These are phyloP conservation scores for Kwoniella sp. DNA, from an alignment of 768 basidiomycete species.

Conservation along the genomic window DNA sequence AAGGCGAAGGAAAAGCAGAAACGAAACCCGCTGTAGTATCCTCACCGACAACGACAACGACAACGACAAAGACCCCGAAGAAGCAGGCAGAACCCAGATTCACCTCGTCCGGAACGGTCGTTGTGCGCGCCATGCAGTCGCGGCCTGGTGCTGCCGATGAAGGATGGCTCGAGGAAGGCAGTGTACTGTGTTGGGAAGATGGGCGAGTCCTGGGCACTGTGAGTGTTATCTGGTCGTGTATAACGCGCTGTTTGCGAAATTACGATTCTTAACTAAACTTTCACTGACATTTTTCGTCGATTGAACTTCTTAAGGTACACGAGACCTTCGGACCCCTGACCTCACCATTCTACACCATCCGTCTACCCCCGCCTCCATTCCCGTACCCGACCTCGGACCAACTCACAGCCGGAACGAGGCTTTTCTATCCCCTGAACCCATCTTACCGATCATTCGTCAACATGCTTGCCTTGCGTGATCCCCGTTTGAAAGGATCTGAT, in stretches of 20 bases:
- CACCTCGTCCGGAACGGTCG: constrained; percentile 46
- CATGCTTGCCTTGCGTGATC: constrained; percentile 66
- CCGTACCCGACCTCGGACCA: constrained; percentile 42
- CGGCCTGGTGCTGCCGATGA: constrained; percentile 44
- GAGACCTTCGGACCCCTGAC: constrained; percentile 95
- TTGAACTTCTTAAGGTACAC: constrained; percentile 64
- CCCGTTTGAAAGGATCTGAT: constrained; percentile 77
- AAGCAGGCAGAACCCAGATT: constrained; percentile 30
- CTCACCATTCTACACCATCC: constrained; percentile 85
- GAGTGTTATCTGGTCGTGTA: constrained; percentile 53
- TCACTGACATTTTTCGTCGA: not conserved
- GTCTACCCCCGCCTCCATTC: constrained; percentile 67
- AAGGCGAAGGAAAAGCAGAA: not conserved
- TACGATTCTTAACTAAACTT: not conserved
- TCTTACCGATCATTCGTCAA: constrained; percentile 76
- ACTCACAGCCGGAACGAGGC: constrained; percentile 57
- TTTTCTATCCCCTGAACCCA: constrained; percentile 79
- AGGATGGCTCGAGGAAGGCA: constrained; percentile 75
- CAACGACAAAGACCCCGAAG: not conserved
- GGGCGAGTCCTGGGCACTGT: constrained; percentile 88
- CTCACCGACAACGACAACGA: too few relatives aligned
- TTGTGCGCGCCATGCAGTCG: constrained; percentile 48
- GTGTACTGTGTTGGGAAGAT: constrained; percentile 86
- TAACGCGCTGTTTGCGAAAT: not conserved
- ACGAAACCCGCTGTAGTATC: not conserved